Percentiles rank a stretch among this genome's conserved stretches.
These are phyloP conservation scores for Mrakia frigida DNA, from an alignment of 768 basidiomycete species.

Conservation along the genomic window DNA sequence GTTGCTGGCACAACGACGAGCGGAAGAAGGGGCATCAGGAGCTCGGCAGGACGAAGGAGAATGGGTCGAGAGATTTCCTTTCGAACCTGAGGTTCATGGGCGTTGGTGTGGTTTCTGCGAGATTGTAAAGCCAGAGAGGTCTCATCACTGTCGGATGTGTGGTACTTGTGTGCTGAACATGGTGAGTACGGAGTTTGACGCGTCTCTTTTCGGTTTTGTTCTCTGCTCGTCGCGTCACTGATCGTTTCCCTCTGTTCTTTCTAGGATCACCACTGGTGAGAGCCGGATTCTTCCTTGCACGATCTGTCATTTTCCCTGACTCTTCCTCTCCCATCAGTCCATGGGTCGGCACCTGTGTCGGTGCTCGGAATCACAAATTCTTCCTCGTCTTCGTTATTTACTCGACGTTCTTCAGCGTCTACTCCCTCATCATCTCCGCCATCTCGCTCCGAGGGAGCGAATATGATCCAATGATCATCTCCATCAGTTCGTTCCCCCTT, in stretches of 20 bases:
- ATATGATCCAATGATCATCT: constrained; percentile 23
- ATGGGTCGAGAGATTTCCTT: constrained; percentile 14
- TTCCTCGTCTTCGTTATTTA: constrained; percentile 18
- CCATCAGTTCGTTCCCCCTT: constrained; percentile 20
- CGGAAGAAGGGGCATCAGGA: not conserved
- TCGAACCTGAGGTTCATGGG: constrained; percentile 7
- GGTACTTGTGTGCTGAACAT: constrained; percentile 17
- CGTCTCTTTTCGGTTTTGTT: not conserved
- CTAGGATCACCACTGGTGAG: constrained; percentile 6
- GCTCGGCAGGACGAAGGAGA: not conserved
- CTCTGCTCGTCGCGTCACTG: not conserved
- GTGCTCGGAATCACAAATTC: constrained; percentile 12
- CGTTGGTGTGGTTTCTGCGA: constrained; percentile 27
- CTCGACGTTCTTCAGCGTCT: constrained; percentile 24
- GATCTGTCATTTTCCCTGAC: not conserved
- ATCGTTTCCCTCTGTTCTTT: not conserved
- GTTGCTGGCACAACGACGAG: not conserved
- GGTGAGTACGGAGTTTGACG: not conserved
- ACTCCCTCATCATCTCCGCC: constrained; percentile 18
- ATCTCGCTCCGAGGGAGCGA: not conserved
- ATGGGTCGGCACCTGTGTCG: not conserved
- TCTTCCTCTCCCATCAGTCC: not conserved
- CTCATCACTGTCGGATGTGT: constrained; percentile 25
- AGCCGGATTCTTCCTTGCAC: not conserved
- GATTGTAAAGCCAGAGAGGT: constrained; percentile 3